Conservation (phyloP, 2,329 filamentous ascomycete species). For the Bipolaris sorokiniana region DNA sequence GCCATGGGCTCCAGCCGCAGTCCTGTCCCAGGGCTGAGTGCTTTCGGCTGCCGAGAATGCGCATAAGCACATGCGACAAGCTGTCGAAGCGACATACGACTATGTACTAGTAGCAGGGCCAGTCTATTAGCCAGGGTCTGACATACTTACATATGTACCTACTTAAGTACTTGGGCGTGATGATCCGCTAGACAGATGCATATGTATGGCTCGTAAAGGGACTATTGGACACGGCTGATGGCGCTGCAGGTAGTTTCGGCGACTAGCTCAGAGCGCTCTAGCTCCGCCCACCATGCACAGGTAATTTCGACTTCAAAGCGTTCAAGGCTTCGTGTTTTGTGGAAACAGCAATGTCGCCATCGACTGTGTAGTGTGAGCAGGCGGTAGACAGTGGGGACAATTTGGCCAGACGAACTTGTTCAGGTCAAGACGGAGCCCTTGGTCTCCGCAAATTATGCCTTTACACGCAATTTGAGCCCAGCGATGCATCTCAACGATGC, state of each 20-base stretch:
- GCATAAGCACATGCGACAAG: slow-evolving; percentile 5
- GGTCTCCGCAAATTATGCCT: neutral
- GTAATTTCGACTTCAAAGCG: slow-evolving; percentile 23
- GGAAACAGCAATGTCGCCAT: slow-evolving; percentile 5
- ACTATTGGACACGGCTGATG: slow-evolving; percentile 14
- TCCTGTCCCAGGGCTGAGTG: slow-evolving; percentile 11
- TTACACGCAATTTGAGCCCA: neutral
- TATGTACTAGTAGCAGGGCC: slow-evolving; percentile 9
- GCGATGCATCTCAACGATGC: neutral
- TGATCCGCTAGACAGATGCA: slow-evolving; percentile 8
- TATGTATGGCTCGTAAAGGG: slow-evolving; percentile 17
- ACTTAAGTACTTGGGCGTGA: neutral
- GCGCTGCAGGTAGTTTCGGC: slow-evolving; percentile 15
- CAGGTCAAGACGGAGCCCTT: neutral
- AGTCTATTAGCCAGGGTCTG: slow-evolving; percentile 9
- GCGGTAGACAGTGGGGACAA: neutral
- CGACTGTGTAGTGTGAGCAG: slow-evolving; percentile 2
- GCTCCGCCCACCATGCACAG: slow-evolving; percentile 13
- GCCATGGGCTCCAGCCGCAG: slow-evolving; percentile 11
- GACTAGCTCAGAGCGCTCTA: slow-evolving; percentile 20
- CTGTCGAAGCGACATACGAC: neutral
- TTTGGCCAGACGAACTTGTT: neutral
- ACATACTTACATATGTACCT: neutral
- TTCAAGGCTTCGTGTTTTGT: slow-evolving; percentile 2
- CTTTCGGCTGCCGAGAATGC: slow-evolving; percentile 17